phyloP scores from a whole-genome alignment of 352 stramenopile species.

The Phytophthora meadii region DNA sequence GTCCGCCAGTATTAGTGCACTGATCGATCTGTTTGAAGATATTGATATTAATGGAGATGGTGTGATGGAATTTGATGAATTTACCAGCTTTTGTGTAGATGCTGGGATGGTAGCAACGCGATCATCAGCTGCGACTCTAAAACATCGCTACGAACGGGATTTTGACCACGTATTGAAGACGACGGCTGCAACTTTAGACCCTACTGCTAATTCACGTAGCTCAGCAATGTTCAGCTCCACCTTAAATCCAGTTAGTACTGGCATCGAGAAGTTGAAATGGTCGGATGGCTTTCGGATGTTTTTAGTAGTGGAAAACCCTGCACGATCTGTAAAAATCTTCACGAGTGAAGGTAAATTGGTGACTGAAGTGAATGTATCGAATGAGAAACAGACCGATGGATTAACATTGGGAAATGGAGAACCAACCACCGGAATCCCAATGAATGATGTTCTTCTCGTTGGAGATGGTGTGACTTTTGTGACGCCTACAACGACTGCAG shows the following conservation, averaged over 20 bases:
- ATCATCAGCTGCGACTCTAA: constrained; percentile 48
- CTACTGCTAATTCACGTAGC: not conserved
- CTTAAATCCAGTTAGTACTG: constrained; percentile 45
- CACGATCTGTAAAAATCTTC: constrained; percentile 78
- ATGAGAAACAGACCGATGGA: constrained; percentile 25
- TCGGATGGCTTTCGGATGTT: constrained; percentile 67
- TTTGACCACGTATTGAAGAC: constrained; percentile 66
- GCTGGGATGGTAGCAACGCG: constrained; percentile 83
- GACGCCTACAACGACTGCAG: constrained; percentile 11
- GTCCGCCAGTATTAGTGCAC: constrained; percentile 54
- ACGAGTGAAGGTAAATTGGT: constrained; percentile 58
- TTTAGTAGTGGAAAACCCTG: constrained; percentile 69
- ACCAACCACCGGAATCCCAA: not conserved
- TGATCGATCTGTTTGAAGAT: constrained; percentile 85
- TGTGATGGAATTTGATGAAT: constrained; percentile 87
- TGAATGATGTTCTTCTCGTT: constrained; percentile 29
- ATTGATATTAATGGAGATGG: constrained; percentile 91
- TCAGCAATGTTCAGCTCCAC: constrained; percentile 7
- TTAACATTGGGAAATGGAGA: too few relatives aligned
- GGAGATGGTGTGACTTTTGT: constrained; percentile 32
- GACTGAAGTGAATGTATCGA: constrained; percentile 44
- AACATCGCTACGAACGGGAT: constrained; percentile 80
- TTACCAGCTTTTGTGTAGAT: constrained; percentile 89
- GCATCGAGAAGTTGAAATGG: constrained; percentile 80
- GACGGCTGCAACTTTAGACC: not conserved